Evolutionary conservation across 768 basidiomycete species (phyloP).

Genomic region (Albatrellus ellisii): DNA sequence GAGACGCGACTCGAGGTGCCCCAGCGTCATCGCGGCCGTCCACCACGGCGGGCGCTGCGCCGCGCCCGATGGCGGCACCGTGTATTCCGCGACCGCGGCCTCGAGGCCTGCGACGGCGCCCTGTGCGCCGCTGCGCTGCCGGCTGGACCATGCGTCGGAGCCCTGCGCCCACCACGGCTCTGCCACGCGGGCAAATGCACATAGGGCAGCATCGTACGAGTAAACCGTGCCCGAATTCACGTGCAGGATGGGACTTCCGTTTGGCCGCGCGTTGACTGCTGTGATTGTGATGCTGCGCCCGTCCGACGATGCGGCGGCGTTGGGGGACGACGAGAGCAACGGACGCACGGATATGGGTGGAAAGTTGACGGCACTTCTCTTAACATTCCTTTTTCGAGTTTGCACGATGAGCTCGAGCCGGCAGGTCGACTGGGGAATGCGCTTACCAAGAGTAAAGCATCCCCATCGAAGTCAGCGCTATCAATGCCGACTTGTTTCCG

Average conservation of each 20-base stretch:
- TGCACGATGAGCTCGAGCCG: not conserved
- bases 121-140: slow-evolving; percentile 39
- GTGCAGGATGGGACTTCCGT: slow-evolving; percentile 67
- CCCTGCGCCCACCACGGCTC: slow-evolving; percentile 80
- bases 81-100: slow-evolving; percentile 18
- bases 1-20: slow-evolving; percentile 78
- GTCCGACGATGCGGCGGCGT: slow-evolving; percentile 17
- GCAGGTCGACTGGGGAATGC: not conserved
- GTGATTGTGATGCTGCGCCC: slow-evolving; percentile 32
- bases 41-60: slow-evolving; percentile 60
- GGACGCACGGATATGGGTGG: slow-evolving; percentile 49
- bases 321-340: slow-evolving; percentile 42
- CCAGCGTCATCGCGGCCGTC: slow-evolving; percentile 70
- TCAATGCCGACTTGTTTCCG: slow-evolving; percentile 45
- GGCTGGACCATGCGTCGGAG: slow-evolving; percentile 72
- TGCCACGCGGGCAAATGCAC: slow-evolving; percentile 61
- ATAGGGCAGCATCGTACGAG: slow-evolving; percentile 60
- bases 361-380: slow-evolving; percentile 51
- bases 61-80: slow-evolving; percentile 9
- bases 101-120: slow-evolving; percentile 14
- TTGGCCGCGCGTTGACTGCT: slow-evolving; percentile 56
- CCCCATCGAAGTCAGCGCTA: slow-evolving; percentile 63
- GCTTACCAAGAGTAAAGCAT: slow-evolving; percentile 65
- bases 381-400: slow-evolving; percentile 55
- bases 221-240: slow-evolving; percentile 70